Evolutionary conservation across 352 stramenopile genomes (phyloP).

Genomic region (Phytophthora tentaculata): DNA sequence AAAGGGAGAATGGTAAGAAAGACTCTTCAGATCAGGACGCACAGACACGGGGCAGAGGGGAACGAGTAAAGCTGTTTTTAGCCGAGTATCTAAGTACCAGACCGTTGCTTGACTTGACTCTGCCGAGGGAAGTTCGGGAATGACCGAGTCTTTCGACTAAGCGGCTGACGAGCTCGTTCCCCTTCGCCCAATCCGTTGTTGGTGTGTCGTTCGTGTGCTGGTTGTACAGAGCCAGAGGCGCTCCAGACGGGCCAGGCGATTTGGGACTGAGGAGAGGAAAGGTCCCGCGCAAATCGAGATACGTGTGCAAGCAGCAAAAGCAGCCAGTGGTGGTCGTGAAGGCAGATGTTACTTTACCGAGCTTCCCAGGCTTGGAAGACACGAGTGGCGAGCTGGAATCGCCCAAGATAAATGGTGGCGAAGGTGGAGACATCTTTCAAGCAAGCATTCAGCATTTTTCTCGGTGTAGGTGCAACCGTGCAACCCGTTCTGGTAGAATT

Average conservation of each 20-base stretch:
- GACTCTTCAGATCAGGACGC: constrained; percentile 11
- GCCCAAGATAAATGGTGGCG: not conserved
- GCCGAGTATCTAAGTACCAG: not conserved
- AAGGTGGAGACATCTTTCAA: not conserved
- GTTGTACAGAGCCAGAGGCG: constrained; percentile 17
- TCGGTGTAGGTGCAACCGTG: not conserved
- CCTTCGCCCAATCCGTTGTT: constrained; percentile 1
- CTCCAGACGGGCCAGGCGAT: constrained; percentile 17
- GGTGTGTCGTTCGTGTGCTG: constrained; percentile 27
- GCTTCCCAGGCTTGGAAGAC: not conserved
- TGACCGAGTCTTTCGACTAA: constrained; percentile 34
- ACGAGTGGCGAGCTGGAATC: not conserved
- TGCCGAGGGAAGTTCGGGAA: constrained; percentile 28
- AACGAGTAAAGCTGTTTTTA: constrained; percentile 27
- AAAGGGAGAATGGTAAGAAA: constrained; percentile 7
- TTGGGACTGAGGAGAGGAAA: constrained; percentile 2
- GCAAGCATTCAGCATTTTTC: not conserved
- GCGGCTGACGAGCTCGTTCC: constrained; percentile 2
- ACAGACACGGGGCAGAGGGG: constrained; percentile 1
- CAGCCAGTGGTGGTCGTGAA: constrained; percentile 11
- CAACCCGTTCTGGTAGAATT: not conserved
- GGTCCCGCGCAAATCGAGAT: constrained; percentile 12
- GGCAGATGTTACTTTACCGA: not conserved
- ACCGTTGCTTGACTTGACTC: constrained; percentile 22
- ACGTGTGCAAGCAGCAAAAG: not conserved